These are phyloP conservation scores for Candida pseudocylindracea DNA, from an alignment of 1,139 yeast genomes.

Conservation along the genomic window DNA sequence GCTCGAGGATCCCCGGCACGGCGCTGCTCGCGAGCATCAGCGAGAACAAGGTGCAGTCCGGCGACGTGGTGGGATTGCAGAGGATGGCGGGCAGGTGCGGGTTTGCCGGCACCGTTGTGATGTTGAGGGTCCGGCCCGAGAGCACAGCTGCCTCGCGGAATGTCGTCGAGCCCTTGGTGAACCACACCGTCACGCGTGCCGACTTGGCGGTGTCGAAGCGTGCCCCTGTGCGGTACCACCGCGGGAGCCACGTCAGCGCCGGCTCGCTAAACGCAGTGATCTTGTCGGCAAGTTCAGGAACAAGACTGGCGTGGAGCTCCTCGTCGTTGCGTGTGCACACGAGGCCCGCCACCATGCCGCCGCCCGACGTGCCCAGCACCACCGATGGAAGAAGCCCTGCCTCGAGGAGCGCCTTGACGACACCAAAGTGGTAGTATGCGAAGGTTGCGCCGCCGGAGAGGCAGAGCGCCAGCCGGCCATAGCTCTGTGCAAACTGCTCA, in stretches of 20 bases:
- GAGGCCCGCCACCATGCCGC: slow-evolving; percentile 60
- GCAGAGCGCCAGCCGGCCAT: slow-evolving; percentile 54
- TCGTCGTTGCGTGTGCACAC: slow-evolving; percentile 51
- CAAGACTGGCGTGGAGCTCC: slow-evolving; percentile 31
- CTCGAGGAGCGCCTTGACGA: slow-evolving; percentile 48
- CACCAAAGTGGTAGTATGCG: slow-evolving; percentile 61
- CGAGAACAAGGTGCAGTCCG: slow-evolving; percentile 70
- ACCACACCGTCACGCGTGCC: slow-evolving; percentile 16
- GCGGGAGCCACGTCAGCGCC: slow-evolving; percentile 32
- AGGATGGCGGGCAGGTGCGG: slow-evolving; percentile 66
- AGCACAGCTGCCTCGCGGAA: slow-evolving; percentile 46
- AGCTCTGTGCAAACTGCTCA: slow-evolving; percentile 34
- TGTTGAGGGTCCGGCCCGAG: slow-evolving; percentile 51
- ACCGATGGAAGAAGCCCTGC: slow-evolving; percentile 44
- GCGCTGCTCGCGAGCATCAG: slow-evolving; percentile 60
- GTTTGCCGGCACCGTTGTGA: slow-evolving; percentile 65
- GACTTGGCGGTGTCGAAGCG: slow-evolving; percentile 53
- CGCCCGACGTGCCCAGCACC: slow-evolving; percentile 66
- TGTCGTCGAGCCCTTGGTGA: slow-evolving; percentile 52
- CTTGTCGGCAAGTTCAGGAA: slow-evolving; percentile 38
- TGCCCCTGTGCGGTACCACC: slow-evolving; percentile 62
- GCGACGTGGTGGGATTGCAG: slow-evolving; percentile 59
- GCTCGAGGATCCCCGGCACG: slow-evolving; percentile 68
- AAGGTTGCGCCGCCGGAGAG: slow-evolving; percentile 69
- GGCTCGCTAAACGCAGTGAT: slow-evolving; percentile 58